Evolutionary conservation across 768 basidiomycete genomes (phyloP).

Genomic region (Mycena leptocephala): DNA sequence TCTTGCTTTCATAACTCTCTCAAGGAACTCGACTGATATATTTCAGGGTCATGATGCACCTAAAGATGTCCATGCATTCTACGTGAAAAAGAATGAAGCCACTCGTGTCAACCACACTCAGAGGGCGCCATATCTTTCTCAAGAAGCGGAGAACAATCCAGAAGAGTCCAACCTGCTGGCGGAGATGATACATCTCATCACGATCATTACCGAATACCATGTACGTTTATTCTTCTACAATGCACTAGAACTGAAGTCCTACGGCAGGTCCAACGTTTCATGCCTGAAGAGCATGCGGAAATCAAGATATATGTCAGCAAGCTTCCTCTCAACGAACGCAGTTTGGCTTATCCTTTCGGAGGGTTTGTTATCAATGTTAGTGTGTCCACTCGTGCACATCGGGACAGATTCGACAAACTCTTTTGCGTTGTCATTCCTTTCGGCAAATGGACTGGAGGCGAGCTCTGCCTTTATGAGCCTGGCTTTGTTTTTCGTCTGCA

Average conservation of each 20-base stretch:
- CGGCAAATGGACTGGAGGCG: not conserved
- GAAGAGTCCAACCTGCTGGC: not conserved
- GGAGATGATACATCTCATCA: not conserved
- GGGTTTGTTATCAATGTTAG: not conserved
- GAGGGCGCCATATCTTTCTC: not conserved
- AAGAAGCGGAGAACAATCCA: not conserved
- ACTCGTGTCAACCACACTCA: not conserved
- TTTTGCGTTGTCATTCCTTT: not conserved
- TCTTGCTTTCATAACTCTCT: no score
- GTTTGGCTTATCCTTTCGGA: not conserved
- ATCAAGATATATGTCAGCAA: not conserved
- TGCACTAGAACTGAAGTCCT: no score
- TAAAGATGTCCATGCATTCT: not conserved
- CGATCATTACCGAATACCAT: not conserved
- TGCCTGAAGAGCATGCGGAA: not conserved
- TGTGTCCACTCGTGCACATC: not conserved
- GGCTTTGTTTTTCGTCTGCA: not conserved
- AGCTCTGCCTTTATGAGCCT: not conserved
- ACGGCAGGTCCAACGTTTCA: no score
- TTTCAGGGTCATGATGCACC: not conserved
- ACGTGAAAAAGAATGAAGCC: not conserved
- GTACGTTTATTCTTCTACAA: not conserved
- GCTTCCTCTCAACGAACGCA: not conserved
- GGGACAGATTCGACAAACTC: not conserved
- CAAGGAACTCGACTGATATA: no score